These are phyloP conservation scores for Pichia occidentalis DNA, from an alignment of 805 yeast species.

Conservation along the genomic window DNA sequence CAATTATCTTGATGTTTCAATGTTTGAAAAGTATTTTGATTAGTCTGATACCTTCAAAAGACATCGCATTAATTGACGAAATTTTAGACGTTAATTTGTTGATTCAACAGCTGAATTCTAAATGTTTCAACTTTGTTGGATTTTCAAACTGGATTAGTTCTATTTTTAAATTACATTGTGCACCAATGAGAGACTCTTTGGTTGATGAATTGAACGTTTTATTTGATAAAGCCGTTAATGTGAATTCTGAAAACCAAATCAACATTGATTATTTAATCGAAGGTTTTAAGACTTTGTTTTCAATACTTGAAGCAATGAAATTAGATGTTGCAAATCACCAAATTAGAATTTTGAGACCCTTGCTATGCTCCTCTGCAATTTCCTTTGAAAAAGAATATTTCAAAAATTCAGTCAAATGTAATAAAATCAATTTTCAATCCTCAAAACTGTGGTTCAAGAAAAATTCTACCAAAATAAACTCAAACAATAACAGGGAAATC, in stretches of 20 bases:
- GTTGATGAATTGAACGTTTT: conserved; percentile 71
- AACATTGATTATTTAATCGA: conserved; percentile 48
- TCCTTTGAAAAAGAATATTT: conserved; percentile 86
- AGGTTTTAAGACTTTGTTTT: conserved; percentile 71
- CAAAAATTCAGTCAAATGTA: conserved; percentile 42
- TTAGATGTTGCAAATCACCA: conserved; percentile 94
- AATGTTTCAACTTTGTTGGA: conserved; percentile 65
- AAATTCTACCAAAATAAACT: conserved; percentile 22
- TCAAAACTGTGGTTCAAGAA: conserved; percentile 61
- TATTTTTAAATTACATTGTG: conserved; percentile 83
- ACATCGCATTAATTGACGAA: conserved; percentile 57
- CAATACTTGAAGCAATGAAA: conserved; percentile 89
- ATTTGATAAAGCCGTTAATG: conserved; percentile 40
- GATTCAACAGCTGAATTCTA: conserved; percentile 65
- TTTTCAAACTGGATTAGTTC: conserved; percentile 69
- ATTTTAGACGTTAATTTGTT: conserved; percentile 71
- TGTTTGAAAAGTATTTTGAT: conserved; percentile 74
- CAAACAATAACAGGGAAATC: conserved; percentile 25
- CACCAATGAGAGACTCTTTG: conserved; percentile 92
- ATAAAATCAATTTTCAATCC: conserved; percentile 53
- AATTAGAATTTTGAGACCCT: conserved; percentile 77
- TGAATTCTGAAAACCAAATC: conserved; percentile 1
- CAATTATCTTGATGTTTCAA: conserved; percentile 62
- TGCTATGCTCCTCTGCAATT: conserved; percentile 76
- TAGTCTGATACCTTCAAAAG: conserved; percentile 71